Base-by-base conservation (phyloP, 75 land plant genomes). In the Cryptomeria japonica region DNA sequence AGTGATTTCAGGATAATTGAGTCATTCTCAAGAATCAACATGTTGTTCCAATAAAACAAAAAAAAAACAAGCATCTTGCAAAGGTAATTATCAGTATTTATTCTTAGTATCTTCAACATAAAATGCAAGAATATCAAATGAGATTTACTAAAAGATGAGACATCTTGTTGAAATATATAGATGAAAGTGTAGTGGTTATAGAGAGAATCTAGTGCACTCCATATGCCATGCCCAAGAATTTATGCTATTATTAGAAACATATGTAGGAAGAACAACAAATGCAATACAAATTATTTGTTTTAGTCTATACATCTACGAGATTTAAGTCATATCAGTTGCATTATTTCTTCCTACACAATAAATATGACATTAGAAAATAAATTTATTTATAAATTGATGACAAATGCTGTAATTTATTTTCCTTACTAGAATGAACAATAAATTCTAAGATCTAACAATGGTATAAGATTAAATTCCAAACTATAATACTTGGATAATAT, bases 251-350 rank as follows among this genome's bases (percentile, higher is more conserved):
- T 8, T 16, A 2, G 51, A 37, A 84, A n/a, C 36, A 46, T 15
- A 12, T 84, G 53, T 61, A 84, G 85, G 85, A 25, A 42, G 61
- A 53, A 38, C 34, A 32, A 38, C 85, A 84, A 84, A 61, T 19
- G 46, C 55, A 9, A n/a, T 36, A 34, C 61, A 61, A 5, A 84
- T 6, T 38, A 84, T 84, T 53, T 84, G 85, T 53, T 84, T 84
- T 10, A 84, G 85, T 32, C 85, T 22, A 13, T 61, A 61, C 61
- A 19, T 16, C 39, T 19, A 80, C 16, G 38, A 5, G 16, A 31
- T 39, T 31, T 44, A 38, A 41, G 41, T 37, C 83, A 80, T 38
- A 37, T 41, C 12, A 37, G 2, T 37, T 3, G 38, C 18, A 80
- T 18, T 37, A 3, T 37, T 18, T 80, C 13, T 4, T 41, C 83